These are phyloP conservation scores for Didymella exigua DNA, from an alignment of 2,329 filamentous ascomycete species.

Conservation along the genomic window DNA sequence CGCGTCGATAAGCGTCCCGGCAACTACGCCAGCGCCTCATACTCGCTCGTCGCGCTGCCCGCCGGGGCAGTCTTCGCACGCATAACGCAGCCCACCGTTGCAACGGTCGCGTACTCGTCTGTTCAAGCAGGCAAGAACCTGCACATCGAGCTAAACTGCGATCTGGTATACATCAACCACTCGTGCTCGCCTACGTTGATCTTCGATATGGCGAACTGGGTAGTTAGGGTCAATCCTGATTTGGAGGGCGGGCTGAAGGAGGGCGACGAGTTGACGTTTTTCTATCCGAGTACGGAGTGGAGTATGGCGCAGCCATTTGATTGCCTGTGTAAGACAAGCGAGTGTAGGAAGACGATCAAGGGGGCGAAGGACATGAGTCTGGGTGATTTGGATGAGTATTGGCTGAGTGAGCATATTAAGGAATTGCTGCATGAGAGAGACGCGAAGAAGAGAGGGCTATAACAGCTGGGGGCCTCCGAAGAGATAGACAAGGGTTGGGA, in stretches of 20 bases:
- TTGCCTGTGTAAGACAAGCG: constrained; percentile 64
- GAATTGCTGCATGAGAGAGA: constrained; percentile 38
- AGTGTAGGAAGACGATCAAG: constrained; percentile 66
- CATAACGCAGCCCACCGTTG: constrained; percentile 55
- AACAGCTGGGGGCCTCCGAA: too few species aligned
- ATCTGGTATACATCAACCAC: constrained; percentile 64
- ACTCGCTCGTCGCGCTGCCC: constrained; percentile 57
- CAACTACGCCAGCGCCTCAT: constrained; percentile 52
- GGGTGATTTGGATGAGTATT: constrained; percentile 62
- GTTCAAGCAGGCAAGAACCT: constrained; percentile 57
- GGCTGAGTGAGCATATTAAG: constrained; percentile 42
- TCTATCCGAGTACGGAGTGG: constrained; percentile 79
- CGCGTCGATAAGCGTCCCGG: constrained; percentile 47
- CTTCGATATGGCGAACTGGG: constrained; percentile 57
- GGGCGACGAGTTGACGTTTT: constrained; percentile 61
- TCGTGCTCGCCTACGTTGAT: constrained; percentile 59
- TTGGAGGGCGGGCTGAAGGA: constrained; percentile 36
- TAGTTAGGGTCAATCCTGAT: constrained; percentile 61
- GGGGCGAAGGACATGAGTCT: constrained; percentile 67
- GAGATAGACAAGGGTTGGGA: too few species aligned
- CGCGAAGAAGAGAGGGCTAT: constrained; percentile 8
- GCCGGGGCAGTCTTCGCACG: constrained; percentile 57
- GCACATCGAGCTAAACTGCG: constrained; percentile 63
- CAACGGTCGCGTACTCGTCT: constrained; percentile 56
- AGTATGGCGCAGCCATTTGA: constrained; percentile 73